Conservation (phyloP, 257 asterid genomes). For the Solanum chilense region DNA sequence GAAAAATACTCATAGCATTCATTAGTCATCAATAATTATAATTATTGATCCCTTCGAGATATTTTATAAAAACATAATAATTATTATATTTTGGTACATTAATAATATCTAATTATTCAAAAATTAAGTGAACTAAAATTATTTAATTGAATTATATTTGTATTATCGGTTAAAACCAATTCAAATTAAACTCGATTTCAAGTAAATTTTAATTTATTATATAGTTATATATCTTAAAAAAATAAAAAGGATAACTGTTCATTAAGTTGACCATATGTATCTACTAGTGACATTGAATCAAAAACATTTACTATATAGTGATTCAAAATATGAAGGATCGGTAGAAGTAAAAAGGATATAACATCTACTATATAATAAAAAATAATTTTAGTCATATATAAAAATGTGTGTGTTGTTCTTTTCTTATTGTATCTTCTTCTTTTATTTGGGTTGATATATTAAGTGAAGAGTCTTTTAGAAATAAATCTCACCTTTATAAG, state of each 20-base stretch:
- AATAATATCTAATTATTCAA: neutral
- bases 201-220: neutral
- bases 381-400: too few species aligned
- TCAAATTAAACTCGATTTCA: neutral
- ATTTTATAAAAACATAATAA: too few species aligned
- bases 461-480: too few species aligned
- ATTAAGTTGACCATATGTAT: neutral
- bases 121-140: neutral
- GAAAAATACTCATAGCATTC: neutral
- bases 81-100: neutral
- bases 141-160: neutral
- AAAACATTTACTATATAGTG: too few species aligned
- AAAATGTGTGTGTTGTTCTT: too few species aligned
- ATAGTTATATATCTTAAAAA: neutral
- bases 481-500: accelerated
- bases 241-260: neutral
- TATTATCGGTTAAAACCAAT: neutral
- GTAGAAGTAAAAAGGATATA: too few species aligned
- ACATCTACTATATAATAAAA: accelerated
- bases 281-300: too few species aligned
- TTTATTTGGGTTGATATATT: too few species aligned
- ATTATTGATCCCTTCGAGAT: too few species aligned
- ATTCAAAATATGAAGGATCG: too few species aligned
- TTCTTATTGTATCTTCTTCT: too few species aligned
- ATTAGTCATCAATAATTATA: neutral